Percentiles rank a stretch among this genome's conserved stretches.
phyloP scores from a whole-genome alignment of 2,329 filamentous ascomycete species.

The Penicillium brasilianum region DNA sequence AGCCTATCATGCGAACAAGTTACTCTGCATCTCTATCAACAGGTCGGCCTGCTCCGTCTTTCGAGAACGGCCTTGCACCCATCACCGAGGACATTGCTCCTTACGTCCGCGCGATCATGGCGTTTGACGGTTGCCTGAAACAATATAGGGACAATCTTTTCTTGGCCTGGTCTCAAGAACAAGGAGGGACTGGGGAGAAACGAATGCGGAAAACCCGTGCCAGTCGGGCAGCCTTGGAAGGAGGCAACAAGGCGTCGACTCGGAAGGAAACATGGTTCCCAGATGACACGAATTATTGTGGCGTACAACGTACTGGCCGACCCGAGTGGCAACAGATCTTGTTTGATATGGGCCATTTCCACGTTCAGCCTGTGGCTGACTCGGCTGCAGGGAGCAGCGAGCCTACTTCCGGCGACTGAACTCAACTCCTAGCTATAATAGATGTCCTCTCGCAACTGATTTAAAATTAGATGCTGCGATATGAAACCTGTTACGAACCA shows the following conservation, averaged over 20 bases:
- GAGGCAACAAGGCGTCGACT: slow-evolving; percentile 68
- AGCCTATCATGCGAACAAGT: slow-evolving; percentile 54
- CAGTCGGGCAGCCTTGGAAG: slow-evolving; percentile 77
- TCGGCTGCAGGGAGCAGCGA: slow-evolving; percentile 23
- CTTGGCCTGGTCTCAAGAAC: slow-evolving; percentile 62
- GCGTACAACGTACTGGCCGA: slow-evolving; percentile 69
- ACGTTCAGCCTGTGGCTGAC: slow-evolving; percentile 29
- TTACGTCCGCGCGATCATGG: slow-evolving; percentile 83
- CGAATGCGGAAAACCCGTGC: slow-evolving; percentile 73
- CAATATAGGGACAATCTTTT: slow-evolving; percentile 68
- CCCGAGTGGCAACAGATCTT: slow-evolving; percentile 48
- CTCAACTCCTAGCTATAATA: slow-evolving; percentile 1
- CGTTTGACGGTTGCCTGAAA: slow-evolving; percentile 74
- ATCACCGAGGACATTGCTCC: slow-evolving; percentile 82
- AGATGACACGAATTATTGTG: slow-evolving; percentile 61
- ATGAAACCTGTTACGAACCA: not conserved
- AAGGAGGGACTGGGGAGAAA: slow-evolving; percentile 54
- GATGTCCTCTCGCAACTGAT: not conserved
- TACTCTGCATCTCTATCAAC: slow-evolving; percentile 40
- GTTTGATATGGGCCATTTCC: slow-evolving; percentile 40
- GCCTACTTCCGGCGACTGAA: slow-evolving; percentile 10
- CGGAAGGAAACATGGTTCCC: slow-evolving; percentile 76
- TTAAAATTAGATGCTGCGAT: not conserved
- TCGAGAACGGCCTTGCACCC: slow-evolving; percentile 71
- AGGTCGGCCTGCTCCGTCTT: slow-evolving; percentile 64